Evolutionary conservation across 2,329 filamentous ascomycete species (phyloP).

Genomic region (Aspergillus japonicus): DNA sequence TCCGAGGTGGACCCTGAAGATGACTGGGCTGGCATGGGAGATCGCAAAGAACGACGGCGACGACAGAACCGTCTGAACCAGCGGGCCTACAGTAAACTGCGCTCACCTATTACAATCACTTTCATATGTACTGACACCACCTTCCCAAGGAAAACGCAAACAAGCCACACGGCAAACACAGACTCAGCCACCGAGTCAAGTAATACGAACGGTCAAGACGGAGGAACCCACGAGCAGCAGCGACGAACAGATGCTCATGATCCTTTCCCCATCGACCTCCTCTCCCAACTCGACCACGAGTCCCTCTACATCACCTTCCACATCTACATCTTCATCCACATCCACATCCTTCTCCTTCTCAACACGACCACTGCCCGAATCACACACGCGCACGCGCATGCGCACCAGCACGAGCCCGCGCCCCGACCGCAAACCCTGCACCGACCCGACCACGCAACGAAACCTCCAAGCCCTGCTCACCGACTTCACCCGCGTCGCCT

Average conservation of each 20-base stretch:
- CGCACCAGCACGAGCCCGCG: neutral
- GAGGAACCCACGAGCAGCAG: neutral
- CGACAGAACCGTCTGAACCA: slow-evolving; percentile 34
- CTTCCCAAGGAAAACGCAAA: slow-evolving; percentile 22
- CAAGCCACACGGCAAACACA: slow-evolving; percentile 11
- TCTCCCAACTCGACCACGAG: neutral
- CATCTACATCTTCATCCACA: too few relatives aligned
- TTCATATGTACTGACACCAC: neutral
- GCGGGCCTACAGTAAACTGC: slow-evolving; percentile 28
- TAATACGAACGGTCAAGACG: neutral
- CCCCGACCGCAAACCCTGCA: neutral
- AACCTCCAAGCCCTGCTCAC: slow-evolving; percentile 11
- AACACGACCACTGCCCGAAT: neutral
- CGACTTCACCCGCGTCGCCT: slow-evolving; percentile 23
- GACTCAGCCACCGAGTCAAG: neutral
- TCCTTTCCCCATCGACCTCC: neutral
- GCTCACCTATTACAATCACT: neutral
- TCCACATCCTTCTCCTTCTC: neutral
- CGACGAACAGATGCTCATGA: neutral
- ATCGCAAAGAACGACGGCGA: slow-evolving; percentile 28
- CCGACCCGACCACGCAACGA: neutral
- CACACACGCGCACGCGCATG: neutral
- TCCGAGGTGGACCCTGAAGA: slow-evolving; percentile 13
- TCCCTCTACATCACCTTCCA: neutral
- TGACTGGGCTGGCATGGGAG: slow-evolving; percentile 28